Percentiles rank a stretch among this genome's conserved stretches.
Conservation (phyloP, 192 early-diverging fungal genomes). For the Irineochytrium annulatum region DNA sequence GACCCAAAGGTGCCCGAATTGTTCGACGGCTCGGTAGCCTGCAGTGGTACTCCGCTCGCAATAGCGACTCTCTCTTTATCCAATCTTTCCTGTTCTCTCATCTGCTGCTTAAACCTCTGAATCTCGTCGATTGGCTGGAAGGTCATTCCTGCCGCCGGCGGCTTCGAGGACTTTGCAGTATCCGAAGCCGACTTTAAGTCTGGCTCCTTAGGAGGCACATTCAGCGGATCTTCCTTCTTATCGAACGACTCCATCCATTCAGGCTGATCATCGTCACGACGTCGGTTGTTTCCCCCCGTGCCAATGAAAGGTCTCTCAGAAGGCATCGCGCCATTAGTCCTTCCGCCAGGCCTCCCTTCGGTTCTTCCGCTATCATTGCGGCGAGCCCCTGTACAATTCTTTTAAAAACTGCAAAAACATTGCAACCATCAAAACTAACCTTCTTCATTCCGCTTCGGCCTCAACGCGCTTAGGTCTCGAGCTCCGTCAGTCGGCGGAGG, state of each 20-base stretch:
- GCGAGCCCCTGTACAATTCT: too few relatives aligned
- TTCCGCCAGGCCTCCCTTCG: too few relatives aligned
- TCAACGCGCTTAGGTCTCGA: not conserved
- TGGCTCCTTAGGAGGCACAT: not conserved
- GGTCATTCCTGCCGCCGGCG: not conserved
- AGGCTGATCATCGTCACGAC: not conserved
- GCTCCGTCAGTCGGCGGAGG: not conserved
- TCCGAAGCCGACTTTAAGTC: not conserved
- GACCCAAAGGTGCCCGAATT: not conserved
- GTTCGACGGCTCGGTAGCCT: too few relatives aligned
- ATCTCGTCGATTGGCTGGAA: not conserved
- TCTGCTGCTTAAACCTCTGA: conserved; percentile 1
- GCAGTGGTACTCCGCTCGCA: not conserved
- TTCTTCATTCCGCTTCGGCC: not conserved
- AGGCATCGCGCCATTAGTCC: not conserved
- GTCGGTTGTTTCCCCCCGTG: not conserved
- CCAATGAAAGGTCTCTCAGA: not conserved
- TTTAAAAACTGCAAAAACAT: not conserved
- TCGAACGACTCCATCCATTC: not conserved
- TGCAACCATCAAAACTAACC: not conserved
- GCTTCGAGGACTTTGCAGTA: not conserved
- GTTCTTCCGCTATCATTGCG: too few relatives aligned
- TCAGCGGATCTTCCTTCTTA: too few relatives aligned
- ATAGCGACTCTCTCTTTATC: not conserved
- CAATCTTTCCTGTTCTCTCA: not conserved